phyloP scores from a whole-genome alignment of 2,329 filamentous ascomycete species.

The Botrytis pseudocinerea region DNA sequence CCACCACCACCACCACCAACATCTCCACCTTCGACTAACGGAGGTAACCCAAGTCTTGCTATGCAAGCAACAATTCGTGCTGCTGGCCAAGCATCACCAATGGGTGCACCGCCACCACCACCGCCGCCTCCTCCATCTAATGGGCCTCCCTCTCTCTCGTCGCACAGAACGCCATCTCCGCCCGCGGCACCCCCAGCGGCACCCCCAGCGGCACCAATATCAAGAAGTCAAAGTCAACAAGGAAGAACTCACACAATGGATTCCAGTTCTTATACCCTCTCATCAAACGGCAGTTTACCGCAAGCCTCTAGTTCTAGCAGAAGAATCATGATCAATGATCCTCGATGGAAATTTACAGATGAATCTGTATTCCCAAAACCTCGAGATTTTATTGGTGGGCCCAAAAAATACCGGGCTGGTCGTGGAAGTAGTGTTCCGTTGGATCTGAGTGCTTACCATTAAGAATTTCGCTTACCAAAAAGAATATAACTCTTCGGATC shows the following conservation, averaged over 20 bases:
- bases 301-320: conserved; percentile 50
- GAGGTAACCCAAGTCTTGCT: conserved; percentile 44
- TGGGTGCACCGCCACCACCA: conserved; percentile 42
- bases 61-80: conserved; percentile 49
- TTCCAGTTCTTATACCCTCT: conserved; percentile 73
- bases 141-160: conserved; percentile 42
- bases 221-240: conserved; percentile 45
- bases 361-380: conserved; percentile 83
- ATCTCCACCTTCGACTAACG: conserved; percentile 41
- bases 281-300: conserved; percentile 56
- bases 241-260: conserved; percentile 64
- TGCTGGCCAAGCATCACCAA: conserved; percentile 46
- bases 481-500: conserved; percentile 7
- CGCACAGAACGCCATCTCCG: conserved; percentile 44
- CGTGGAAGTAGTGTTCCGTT: conserved; percentile 92
- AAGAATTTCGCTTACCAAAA: conserved; percentile 19
- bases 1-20: conserved; percentile 42
- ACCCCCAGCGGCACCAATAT: conserved; percentile 44
- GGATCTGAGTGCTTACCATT: conserved; percentile 62
- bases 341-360: conserved; percentile 82
- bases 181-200: conserved; percentile 41
- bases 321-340: conserved; percentile 68
- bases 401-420: conserved; percentile 83
- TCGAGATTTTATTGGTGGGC: conserved; percentile 71
- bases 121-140: conserved; percentile 43